These are phyloP conservation scores for Rhynchospora pubera DNA, from an alignment of 176 grass and related monocot species.

Conservation along the genomic window DNA sequence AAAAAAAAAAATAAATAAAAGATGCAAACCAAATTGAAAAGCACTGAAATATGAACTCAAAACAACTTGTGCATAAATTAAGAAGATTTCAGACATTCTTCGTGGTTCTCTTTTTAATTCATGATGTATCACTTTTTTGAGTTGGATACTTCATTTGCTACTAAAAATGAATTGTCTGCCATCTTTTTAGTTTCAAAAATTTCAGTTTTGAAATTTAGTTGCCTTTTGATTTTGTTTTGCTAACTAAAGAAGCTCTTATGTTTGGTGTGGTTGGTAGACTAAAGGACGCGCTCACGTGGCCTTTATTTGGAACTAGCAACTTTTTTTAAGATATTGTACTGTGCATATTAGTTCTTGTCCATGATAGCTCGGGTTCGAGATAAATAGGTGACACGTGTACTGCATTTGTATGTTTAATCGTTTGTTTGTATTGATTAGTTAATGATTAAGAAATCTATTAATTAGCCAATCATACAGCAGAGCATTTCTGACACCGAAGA, in stretches of 20 bases:
- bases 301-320: background rate
- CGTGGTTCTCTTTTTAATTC: background rate
- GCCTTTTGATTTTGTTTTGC: background rate
- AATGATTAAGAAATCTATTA: conserved; percentile 13
- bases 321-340: background rate
- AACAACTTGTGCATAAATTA: background rate
- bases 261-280: background rate
- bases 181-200: background rate
- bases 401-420: background rate
- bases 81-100: background rate
- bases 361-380: background rate
- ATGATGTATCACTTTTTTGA: background rate
- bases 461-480: conserved; percentile 14
- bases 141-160: background rate
- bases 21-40: background rate
- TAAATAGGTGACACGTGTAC: conserved; percentile 18
- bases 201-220: background rate
- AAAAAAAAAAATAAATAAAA: background rate
- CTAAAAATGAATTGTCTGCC: background rate
- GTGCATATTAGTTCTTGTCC: background rate
- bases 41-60: background rate
- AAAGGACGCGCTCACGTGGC: background rate
- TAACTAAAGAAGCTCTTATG: background rate
- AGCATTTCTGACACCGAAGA: background rate
- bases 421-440: conserved; percentile 5